Percentiles rank a stretch among this genome's conserved stretches.
phyloP scores from a whole-genome alignment of 139 green algal species.

The Coccomyxa sp. region DNA sequence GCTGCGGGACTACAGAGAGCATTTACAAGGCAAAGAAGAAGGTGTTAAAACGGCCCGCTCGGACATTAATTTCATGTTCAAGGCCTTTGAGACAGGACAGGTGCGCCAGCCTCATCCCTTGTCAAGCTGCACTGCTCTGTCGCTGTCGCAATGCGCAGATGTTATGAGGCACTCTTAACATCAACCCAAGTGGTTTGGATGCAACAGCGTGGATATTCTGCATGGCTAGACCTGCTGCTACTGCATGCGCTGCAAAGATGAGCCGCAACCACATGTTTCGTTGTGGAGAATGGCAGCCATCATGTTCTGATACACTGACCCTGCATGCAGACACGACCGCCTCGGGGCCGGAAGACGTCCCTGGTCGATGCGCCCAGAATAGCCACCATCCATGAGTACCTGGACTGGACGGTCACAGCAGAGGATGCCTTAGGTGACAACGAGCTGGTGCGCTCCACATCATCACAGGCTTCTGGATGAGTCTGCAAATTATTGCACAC shows the following conservation, averaged over 20 bases:
- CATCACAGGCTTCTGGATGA: background rate
- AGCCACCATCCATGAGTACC: constrained; percentile 92
- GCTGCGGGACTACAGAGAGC: constrained; percentile 46
- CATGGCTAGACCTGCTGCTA: too few relatives aligned
- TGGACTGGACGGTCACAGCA: constrained; percentile 91
- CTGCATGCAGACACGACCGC: constrained; percentile 23
- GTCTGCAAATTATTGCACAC: too few relatives aligned
- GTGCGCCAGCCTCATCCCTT: too few relatives aligned
- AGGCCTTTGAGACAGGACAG: constrained; percentile 44
- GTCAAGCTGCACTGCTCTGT: too few relatives aligned
- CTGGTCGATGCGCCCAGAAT: constrained; percentile 64
- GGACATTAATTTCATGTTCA: constrained; percentile 88
- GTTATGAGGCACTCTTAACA: background rate
- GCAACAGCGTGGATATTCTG: background rate
- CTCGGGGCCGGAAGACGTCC: constrained; percentile 40
- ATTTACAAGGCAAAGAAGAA: constrained; percentile 18
- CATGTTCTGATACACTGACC: background rate
- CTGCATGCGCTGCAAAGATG: background rate
- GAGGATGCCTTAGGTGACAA: constrained; percentile 51
- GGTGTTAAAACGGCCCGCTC: constrained; percentile 34
- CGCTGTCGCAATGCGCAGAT: background rate
- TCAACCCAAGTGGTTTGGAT: background rate
- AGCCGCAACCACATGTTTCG: background rate
- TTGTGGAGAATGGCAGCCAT: background rate
- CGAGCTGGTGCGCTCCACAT: constrained; percentile 47